A percentile compares a stretch with the other conserved stretches of the same genome.
These are phyloP conservation scores for Calonectria honghensis DNA, from an alignment of 2,329 filamentous ascomycete genomes.

Conservation along the genomic window DNA sequence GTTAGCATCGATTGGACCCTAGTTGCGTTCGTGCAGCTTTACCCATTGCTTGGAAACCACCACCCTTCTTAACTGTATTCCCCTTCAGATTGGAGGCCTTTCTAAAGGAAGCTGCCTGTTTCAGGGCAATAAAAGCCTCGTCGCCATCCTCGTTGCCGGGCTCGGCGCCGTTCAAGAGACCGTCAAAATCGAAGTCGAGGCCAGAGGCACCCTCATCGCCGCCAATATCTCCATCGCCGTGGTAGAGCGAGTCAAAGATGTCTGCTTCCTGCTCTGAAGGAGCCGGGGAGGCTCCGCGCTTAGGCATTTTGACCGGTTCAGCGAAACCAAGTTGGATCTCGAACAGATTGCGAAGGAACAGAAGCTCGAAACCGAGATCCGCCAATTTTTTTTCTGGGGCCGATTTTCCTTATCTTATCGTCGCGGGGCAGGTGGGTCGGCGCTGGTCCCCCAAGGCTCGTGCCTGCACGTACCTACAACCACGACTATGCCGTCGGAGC, in stretches of 20 bases:
- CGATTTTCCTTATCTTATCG: slow-evolving; percentile 63
- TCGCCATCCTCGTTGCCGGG: slow-evolving; percentile 79
- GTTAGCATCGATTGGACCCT: slow-evolving; percentile 40
- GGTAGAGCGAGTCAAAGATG: slow-evolving; percentile 86
- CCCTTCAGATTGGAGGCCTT: slow-evolving; percentile 89
- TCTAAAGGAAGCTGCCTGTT: slow-evolving; percentile 90
- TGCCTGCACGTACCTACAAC: slow-evolving; percentile 36
- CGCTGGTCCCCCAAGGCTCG: slow-evolving; percentile 31
- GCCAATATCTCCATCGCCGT: slow-evolving; percentile 73
- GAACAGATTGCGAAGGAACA: slow-evolving; percentile 35
- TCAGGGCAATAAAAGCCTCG: slow-evolving; percentile 91
- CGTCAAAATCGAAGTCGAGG: slow-evolving; percentile 74
- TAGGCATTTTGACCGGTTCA: slow-evolving; percentile 74
- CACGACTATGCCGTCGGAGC: neutral
- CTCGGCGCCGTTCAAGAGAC: slow-evolving; percentile 73
- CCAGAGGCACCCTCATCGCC: slow-evolving; percentile 61
- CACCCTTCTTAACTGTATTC: slow-evolving; percentile 92
- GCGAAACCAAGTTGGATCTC: slow-evolving; percentile 29
- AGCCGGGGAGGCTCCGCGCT: slow-evolving; percentile 85
- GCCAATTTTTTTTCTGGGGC: slow-evolving; percentile 58
- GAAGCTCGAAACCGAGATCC: slow-evolving; percentile 38
- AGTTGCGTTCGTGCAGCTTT: slow-evolving; percentile 47
- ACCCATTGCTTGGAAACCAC: slow-evolving; percentile 97
- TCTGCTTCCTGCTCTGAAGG: slow-evolving; percentile 94
- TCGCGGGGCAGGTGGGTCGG: slow-evolving; percentile 56